phyloP scores from a whole-genome alignment of 805 yeast species.

The Nakazawaea ambrosiae region DNA sequence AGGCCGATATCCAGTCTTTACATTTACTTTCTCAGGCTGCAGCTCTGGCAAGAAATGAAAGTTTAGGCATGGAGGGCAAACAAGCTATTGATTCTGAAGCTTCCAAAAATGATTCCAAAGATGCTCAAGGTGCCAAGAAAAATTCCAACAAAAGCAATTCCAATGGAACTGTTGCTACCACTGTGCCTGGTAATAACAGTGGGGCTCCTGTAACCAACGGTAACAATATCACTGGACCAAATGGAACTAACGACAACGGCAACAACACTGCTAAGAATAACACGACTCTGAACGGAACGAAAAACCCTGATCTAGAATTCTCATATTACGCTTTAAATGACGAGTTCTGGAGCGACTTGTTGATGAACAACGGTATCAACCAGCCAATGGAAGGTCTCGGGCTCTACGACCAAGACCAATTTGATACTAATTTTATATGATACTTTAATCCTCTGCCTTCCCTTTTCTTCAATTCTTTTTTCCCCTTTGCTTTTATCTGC shows the following conservation, averaged over 20 bases:
- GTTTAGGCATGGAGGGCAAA: background rate
- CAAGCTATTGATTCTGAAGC: too few relatives aligned
- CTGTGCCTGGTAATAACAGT: background rate
- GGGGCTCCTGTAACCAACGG: background rate
- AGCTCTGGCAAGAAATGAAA: conserved; percentile 3
- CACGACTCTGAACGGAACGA: too few relatives aligned
- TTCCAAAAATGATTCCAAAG: background rate
- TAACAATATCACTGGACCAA: background rate
- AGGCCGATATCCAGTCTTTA: background rate
- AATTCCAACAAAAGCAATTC: background rate
- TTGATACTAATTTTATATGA: conserved; percentile 2
- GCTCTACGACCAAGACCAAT: background rate
- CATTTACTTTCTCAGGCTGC: conserved; percentile 27
- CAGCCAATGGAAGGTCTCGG: conserved; percentile 3
- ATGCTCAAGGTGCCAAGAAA: background rate
- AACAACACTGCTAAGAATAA: background rate
- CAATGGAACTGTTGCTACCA: too few relatives aligned
- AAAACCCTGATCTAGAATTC: conserved; percentile 29
- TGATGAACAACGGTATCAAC: conserved; percentile 20
- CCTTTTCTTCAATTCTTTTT: background rate
- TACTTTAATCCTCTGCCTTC: background rate
- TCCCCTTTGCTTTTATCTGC: too few relatives aligned
- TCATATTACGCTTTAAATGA: conserved; percentile 54
- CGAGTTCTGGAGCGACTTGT: conserved; percentile 64
- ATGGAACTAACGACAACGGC: background rate